Percentiles rank a stretch among this genome's conserved stretches.
Evolutionary conservation across 192 early-diverging fungal species (phyloP).

Genomic region (Endogone sp.): DNA sequence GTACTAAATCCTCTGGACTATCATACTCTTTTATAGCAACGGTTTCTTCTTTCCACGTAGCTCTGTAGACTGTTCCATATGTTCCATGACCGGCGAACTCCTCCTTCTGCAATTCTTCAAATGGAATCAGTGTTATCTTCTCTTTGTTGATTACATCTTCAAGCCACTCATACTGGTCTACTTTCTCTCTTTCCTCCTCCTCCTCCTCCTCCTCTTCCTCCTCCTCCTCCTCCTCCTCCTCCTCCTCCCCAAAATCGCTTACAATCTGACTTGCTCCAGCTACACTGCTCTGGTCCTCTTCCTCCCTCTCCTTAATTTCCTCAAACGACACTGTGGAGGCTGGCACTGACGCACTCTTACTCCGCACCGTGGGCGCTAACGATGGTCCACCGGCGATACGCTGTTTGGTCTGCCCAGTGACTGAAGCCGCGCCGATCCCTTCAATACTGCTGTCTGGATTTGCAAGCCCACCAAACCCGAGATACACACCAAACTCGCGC

Average conservation of each 20-base stretch:
- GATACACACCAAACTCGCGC: conserved; percentile 44
- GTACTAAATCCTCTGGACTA: too few relatives aligned
- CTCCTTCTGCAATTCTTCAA: too few relatives aligned
- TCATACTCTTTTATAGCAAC: too few relatives aligned
- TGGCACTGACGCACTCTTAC: not conserved
- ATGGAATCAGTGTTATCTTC: too few relatives aligned
- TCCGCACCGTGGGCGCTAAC: not conserved
- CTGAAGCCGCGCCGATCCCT: not conserved
- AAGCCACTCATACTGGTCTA: not conserved
- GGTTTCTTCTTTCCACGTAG: too few relatives aligned
- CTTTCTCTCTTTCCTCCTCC: not conserved
- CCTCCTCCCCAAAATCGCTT: not conserved
- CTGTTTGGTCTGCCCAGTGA: not conserved
- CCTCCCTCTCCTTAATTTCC: not conserved
- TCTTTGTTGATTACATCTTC: too few relatives aligned
- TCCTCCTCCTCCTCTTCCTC: not conserved
- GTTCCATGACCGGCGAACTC: too few relatives aligned
- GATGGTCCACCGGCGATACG: not conserved
- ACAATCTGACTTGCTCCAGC: not conserved
- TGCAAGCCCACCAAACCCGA: conserved; percentile 48
- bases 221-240: not conserved
- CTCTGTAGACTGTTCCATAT: too few relatives aligned
- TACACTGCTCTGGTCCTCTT: not conserved
- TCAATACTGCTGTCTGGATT: conserved; percentile 3
- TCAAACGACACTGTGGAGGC: not conserved